Percentiles rank a stretch among this genome's conserved stretches.
These are phyloP conservation scores for Amanita exitialis DNA, from an alignment of 768 basidiomycete species.

Conservation along the genomic window DNA sequence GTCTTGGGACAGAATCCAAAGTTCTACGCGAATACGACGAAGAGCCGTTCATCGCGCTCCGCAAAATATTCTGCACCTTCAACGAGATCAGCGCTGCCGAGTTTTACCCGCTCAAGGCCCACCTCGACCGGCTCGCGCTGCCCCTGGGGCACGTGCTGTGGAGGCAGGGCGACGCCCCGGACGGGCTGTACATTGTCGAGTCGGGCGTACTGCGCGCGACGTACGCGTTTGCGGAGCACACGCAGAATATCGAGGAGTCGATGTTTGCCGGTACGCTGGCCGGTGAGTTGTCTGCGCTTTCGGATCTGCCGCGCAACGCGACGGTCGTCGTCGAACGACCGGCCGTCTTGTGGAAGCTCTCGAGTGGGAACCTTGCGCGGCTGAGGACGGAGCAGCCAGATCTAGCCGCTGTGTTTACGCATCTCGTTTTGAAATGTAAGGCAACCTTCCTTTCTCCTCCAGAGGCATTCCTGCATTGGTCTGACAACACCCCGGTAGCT, in stretches of 20 bases:
- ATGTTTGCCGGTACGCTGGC: conserved; percentile 93
- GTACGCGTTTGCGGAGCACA: conserved; percentile 68
- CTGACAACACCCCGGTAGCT: conserved; percentile 37
- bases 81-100: conserved; percentile 43
- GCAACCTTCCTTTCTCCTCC: conserved; percentile 6
- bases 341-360: conserved; percentile 76
- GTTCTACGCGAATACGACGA: conserved; percentile 16
- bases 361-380: conserved; percentile 39
- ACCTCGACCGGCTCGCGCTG: conserved; percentile 56
- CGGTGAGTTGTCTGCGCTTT: conserved; percentile 82
- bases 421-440: conserved; percentile 67
- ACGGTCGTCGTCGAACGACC: conserved; percentile 73
- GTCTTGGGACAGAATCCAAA: neutral
- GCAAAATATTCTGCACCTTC: conserved; percentile 74
- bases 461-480: neutral
- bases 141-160: conserved; percentile 59
- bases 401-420: conserved; percentile 54
- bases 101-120: conserved; percentile 53
- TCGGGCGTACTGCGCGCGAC: conserved; percentile 76
- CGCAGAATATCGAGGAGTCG: conserved; percentile 66
- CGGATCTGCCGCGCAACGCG: conserved; percentile 73
- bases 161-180: conserved; percentile 64
- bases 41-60: conserved; percentile 68
- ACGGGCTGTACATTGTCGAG: conserved; percentile 86
- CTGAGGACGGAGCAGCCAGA: conserved; percentile 63